These are phyloP conservation scores for Candida tammaniensis DNA, from an alignment of 805 yeast genomes.

Conservation along the genomic window DNA sequence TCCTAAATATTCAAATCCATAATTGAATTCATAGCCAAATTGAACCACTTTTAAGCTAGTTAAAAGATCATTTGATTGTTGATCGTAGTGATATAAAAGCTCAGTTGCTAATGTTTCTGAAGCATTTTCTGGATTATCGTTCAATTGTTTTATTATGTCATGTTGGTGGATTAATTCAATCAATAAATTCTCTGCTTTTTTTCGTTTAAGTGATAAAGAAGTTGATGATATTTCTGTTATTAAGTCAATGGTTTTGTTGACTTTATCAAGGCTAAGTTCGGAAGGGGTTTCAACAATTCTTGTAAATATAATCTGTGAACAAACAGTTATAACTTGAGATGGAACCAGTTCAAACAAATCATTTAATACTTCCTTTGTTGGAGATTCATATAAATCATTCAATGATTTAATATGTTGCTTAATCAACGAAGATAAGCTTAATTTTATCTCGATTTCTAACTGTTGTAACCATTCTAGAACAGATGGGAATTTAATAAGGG, in stretches of 20 bases:
- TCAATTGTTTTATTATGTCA: slow-evolving; percentile 28
- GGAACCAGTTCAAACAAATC: slow-evolving; percentile 30
- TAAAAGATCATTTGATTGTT: slow-evolving; percentile 20
- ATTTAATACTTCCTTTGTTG: neutral
- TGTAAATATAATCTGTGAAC: slow-evolving; percentile 54
- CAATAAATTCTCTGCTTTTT: slow-evolving; percentile 56
- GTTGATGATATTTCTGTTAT: slow-evolving; percentile 1
- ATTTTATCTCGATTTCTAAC: slow-evolving; percentile 54
- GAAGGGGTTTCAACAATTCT: neutral
- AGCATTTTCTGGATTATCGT: slow-evolving; percentile 9
- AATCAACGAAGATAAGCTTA: slow-evolving; percentile 42
- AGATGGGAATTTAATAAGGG: slow-evolving; percentile 36
- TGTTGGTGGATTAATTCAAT: slow-evolving; percentile 65
- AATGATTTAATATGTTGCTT: slow-evolving; percentile 26
- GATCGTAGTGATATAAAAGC: slow-evolving; percentile 7
- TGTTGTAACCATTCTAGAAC: slow-evolving; percentile 61
- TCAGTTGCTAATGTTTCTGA: slow-evolving; percentile 6
- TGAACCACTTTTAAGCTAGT: slow-evolving; percentile 47
- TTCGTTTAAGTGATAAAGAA: slow-evolving; percentile 18
- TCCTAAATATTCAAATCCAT: slow-evolving; percentile 85
- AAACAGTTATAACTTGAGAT: slow-evolving; percentile 53
- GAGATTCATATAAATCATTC: slow-evolving; percentile 43
- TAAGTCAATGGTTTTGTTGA: neutral
- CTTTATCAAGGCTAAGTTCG: neutral
- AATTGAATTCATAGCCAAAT: slow-evolving; percentile 47